Percentiles rank a stretch among this genome's conserved stretches.
Conservation (phyloP, 768 basidiomycete genomes). For the Coprinopsis marcescibilis region DNA sequence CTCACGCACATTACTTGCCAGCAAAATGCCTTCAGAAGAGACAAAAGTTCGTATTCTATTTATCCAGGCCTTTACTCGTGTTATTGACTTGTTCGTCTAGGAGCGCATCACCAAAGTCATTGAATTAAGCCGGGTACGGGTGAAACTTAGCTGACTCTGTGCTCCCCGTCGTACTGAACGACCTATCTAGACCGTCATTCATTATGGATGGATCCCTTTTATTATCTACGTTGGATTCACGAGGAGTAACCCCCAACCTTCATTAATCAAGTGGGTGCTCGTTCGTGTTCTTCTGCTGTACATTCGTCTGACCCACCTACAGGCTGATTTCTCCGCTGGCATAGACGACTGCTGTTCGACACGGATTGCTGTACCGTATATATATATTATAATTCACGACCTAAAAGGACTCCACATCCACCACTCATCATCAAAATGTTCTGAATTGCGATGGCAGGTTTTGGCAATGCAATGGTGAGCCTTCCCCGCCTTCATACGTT, state of each 20-base stretch:
- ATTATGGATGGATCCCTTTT: slow-evolving; percentile 95
- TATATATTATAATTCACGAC: slow-evolving; percentile 7
- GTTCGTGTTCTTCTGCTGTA: not conserved
- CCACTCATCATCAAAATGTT: slow-evolving; percentile 16
- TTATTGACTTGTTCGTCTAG: slow-evolving; percentile 28
- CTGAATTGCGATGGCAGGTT: not conserved
- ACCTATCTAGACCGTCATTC: slow-evolving; percentile 65
- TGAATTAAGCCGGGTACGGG: slow-evolving; percentile 73
- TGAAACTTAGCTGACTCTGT: not conserved
- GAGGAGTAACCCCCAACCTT: slow-evolving; percentile 88
- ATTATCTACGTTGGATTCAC: slow-evolving; percentile 96
- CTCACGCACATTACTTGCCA: slow-evolving; percentile 13
- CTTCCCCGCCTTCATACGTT: slow-evolving; percentile 7
- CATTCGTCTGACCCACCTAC: slow-evolving; percentile 12
- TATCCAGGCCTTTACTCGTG: not conserved
- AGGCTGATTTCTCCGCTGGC: slow-evolving; percentile 95
- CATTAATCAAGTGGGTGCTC: slow-evolving; percentile 84
- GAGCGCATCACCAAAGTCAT: slow-evolving; percentile 80
- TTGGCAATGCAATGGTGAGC: slow-evolving; percentile 23
- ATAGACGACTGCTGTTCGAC: slow-evolving; percentile 29
- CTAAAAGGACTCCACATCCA: not conserved
- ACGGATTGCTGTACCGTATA: slow-evolving; percentile 6
- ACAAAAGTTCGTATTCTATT: slow-evolving; percentile 57
- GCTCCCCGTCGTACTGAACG: not conserved
- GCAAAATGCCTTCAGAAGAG: slow-evolving; percentile 80